Conservation (phyloP, 2,329 filamentous ascomycete species). For the Pestalotiopsis sp. region DNA sequence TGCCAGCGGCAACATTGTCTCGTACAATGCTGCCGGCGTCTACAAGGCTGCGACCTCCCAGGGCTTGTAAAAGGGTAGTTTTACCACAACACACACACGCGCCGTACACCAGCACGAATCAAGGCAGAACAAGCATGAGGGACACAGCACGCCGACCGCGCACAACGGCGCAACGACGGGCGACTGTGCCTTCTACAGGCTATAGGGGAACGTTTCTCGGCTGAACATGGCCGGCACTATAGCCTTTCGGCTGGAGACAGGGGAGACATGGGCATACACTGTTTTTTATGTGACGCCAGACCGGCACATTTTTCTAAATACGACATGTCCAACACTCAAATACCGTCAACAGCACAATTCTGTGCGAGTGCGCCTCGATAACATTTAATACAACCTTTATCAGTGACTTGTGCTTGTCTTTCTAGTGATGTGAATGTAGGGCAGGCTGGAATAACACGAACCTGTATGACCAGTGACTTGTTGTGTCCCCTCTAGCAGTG, state of each 20-base stretch:
- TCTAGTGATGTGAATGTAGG: background rate
- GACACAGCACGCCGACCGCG: background rate
- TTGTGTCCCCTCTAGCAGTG: background rate
- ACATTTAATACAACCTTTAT: background rate
- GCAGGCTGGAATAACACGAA: background rate
- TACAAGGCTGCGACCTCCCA: constrained; percentile 40
- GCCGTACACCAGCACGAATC: background rate
- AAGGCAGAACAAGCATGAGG: background rate
- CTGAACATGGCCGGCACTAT: background rate
- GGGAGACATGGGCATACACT: background rate
- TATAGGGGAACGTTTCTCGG: background rate
- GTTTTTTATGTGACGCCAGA: background rate
- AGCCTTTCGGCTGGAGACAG: background rate
- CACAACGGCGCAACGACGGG: background rate
- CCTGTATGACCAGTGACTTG: background rate
- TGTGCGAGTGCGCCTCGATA: background rate
- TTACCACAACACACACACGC: background rate
- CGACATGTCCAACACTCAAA: background rate
- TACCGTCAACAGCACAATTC: background rate
- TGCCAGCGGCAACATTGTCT: constrained; percentile 45
- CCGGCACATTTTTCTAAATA: background rate
- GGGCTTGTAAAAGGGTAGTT: constrained; percentile 34
- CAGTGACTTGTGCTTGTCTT: background rate
- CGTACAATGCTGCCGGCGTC: constrained; percentile 47
- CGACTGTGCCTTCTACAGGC: background rate